Evolutionary conservation across 306 rosid species (phyloP), one percentile per base, ranked within the genome.

Genomic region (Ziziphus jujuba): DNA sequence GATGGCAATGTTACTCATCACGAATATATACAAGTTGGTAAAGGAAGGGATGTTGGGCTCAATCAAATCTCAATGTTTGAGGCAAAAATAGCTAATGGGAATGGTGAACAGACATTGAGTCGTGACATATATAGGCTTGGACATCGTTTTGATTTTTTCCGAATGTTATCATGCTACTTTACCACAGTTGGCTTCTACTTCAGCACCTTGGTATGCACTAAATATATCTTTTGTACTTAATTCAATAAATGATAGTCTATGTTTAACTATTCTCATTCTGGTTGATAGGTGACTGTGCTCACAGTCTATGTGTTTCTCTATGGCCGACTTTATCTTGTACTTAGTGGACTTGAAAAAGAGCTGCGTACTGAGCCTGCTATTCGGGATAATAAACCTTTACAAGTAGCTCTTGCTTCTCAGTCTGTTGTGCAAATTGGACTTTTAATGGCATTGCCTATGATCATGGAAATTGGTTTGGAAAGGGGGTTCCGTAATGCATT

Each of bases 11-110:
- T 92, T 62, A 92, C 98, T 60, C 98, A 92, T 81, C 97, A 92
- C 73, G 97, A 92, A 80, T 92, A 92, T 74, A 92, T 90, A 61
- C 98, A 90, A 86, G 98, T 92, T 36, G 98, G 98, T 73, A 92
- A 92, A 77, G 97, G 98, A 78, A 81, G 98, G 70, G 97, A 92
- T 34, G 98, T 92, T 50, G 97, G 98, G 76, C 97, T 92, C 43
- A 88, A 92, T 80, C 98, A 92, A 83, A 92, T 92, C 76, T 92
- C 98, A 13, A 87, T 84, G 87, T 92, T 92, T 77, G 98, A 92
- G 83, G 98, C 98, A 66, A 92, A 92, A 75, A 90, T 92, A 56
- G 93, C 98, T 54, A 90, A 88, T 56, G 98, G 98, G 33, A 92
- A 92, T 3, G 97, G 98, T 4, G 97, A 92, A 71, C 98, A 86